Base-by-base conservation (phyloP, 2,329 filamentous ascomycete species). In the Aspergillus pseudoterreus region DNA sequence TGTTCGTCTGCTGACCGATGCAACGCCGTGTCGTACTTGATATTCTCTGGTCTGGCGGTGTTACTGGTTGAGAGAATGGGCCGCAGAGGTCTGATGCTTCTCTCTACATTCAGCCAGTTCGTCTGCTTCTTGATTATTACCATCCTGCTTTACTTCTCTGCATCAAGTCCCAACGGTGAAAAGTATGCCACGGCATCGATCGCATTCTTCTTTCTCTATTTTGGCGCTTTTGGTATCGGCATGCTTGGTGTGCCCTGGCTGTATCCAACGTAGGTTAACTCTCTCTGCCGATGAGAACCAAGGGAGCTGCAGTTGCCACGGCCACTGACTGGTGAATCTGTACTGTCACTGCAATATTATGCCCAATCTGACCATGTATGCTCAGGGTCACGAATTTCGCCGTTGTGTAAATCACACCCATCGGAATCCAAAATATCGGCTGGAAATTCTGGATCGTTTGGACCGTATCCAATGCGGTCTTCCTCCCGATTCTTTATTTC, bases 1-100 rank as follows among this genome's bases (percentile, higher is more conserved):
- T 59, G 76, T 79, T 2, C 74, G 82, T 4, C 67, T 85, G 0
- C 70, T 85, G n/a, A 77, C 82, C 1, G 82, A 2, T 77, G 79
- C 51, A 85, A 79, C 55, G 72, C 72, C 2, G 72, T 78, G 17
- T 73, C 70, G n/a, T 80, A 79, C 55, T 69, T 80, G 1, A 61
- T 79, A 22, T 78, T 77, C 60, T 72, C 73, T 0, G 61, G 73
- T 11, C 71, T 78, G 35, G 75, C 71, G 1, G 76, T 79, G 14
- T 69, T 72, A 0, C 72, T 75, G 45, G 73, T 81, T 24, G 78
- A 81, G 56, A 66, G 72, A 60, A 77, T 78, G 57, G 82, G 81
- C 2, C 73, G 81, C 3, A 70, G 82, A 4, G 81, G 80, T 56
- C 71, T 84, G 65, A 79, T 84, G 74, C 74, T 84, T 61, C 79